These are phyloP conservation scores for Sonneratia caseolaris DNA, from an alignment of 345 rosid species.

Conservation along the genomic window DNA sequence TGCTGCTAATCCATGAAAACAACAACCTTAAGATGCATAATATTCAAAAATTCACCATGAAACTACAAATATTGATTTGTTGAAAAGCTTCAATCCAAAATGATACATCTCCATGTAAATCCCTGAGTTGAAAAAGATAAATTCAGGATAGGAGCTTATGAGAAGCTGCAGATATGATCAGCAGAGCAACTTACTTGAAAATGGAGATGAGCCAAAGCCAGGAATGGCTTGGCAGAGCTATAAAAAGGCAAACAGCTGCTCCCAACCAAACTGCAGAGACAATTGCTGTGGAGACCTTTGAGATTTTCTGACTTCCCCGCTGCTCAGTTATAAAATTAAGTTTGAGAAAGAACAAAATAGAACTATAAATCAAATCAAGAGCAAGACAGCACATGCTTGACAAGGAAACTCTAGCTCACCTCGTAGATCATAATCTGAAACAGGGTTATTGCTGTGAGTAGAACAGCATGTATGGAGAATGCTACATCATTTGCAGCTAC, in stretches of 20 bases:
- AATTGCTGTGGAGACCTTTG: slow-evolving; percentile 45
- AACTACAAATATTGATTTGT: background rate
- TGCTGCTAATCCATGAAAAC: background rate
- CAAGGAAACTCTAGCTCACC: slow-evolving; percentile 28
- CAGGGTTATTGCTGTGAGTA: slow-evolving; percentile 54
- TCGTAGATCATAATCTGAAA: slow-evolving; percentile 70
- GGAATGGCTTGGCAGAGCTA: slow-evolving; percentile 61
- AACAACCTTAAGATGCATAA: background rate
- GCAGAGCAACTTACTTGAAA: slow-evolving; percentile 54
- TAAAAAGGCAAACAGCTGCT: slow-evolving; percentile 62
- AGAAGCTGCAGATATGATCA: background rate
- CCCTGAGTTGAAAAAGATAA: background rate
- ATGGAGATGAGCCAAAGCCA: slow-evolving; percentile 82
- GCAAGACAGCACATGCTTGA: background rate
- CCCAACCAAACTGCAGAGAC: slow-evolving; percentile 44
- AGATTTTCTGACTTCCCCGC: slow-evolving; percentile 79
- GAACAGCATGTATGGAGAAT: slow-evolving; percentile 81
- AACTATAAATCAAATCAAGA: slow-evolving; percentile 5
- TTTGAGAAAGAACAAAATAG: background rate
- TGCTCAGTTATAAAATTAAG: slow-evolving; percentile 15
- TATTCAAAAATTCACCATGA: background rate
- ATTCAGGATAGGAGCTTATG: background rate
- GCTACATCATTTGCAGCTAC: slow-evolving; percentile 93
- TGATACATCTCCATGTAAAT: background rate
- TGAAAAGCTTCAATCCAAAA: background rate